phyloP scores from a whole-genome alignment of 2,329 filamentous ascomycete species.

The Xenoacremonium recifei region DNA sequence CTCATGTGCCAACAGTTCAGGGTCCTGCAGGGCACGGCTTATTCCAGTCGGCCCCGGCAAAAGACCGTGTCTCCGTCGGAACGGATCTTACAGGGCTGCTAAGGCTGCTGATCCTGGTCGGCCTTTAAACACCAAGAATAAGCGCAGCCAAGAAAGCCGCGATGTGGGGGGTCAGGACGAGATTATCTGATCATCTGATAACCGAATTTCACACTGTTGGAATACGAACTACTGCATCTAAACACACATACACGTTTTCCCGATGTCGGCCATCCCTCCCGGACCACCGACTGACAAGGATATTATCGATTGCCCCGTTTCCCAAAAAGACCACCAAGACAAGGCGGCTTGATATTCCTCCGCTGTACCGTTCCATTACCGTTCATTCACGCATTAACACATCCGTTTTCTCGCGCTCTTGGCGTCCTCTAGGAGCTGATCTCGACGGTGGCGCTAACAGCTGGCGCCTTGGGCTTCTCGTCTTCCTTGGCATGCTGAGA shows the following conservation, averaged over 20 bases:
- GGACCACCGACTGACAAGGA: no score
- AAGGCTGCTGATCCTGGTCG: background rate
- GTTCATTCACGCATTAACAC: no score
- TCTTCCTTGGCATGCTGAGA: background rate
- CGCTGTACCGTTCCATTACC: no score
- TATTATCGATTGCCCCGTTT: no score
- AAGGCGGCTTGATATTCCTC: no score
- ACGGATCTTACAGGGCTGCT: background rate
- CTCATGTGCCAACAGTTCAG: no score
- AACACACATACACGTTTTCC: no score
- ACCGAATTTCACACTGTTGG: constrained; percentile 9
- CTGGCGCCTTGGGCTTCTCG: constrained; percentile 1
- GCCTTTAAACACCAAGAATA: background rate
- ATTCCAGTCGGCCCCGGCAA: no score
- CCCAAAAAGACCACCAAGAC: no score
- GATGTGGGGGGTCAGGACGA: constrained; percentile 5
- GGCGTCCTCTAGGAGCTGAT: background rate
- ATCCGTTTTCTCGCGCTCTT: background rate
- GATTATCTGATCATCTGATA: constrained; percentile 37
- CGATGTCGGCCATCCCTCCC: constrained; percentile 10
- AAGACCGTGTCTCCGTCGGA: no score
- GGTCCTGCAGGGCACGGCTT: no score
- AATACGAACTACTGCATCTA: no score
- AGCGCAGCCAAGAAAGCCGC: constrained; percentile 1
- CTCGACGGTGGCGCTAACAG: constrained; percentile 6